Conservation (phyloP, 176 grass and related monocot species). For the Eragrostis nindensis region DNA sequence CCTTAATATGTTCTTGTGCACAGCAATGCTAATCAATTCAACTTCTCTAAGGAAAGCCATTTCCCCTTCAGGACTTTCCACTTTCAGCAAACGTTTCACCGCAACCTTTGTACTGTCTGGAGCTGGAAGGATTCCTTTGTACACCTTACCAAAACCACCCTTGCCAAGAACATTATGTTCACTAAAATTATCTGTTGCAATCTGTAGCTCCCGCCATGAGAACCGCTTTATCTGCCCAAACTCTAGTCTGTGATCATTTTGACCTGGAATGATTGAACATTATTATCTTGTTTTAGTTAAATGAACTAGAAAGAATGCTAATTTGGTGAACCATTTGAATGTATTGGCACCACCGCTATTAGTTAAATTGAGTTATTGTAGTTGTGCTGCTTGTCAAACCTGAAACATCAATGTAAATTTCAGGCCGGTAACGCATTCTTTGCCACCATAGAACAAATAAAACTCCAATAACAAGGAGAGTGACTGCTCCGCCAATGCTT, state of each 20-base stretch:
- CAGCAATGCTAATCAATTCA: conserved; percentile 90
- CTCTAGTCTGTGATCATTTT: conserved; percentile 66
- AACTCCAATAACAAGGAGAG: conserved; percentile 37
- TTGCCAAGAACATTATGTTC: conserved; percentile 79
- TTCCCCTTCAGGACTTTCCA: conserved; percentile 59
- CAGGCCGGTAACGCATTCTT: conserved; percentile 46
- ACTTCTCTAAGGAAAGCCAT: conserved; percentile 80
- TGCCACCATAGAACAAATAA: conserved; percentile 65
- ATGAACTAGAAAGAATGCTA: background rate
- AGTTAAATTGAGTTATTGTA: background rate
- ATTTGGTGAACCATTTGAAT: conserved; percentile 14
- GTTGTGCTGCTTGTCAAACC: conserved; percentile 46
- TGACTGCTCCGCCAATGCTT: conserved; percentile 56
- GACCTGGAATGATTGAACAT: conserved; percentile 51
- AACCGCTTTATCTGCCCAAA: conserved; percentile 93
- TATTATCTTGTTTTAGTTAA: conserved; percentile 15
- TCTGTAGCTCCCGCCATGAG: conserved; percentile 69
- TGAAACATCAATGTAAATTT: conserved; percentile 85
- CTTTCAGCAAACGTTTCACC: conserved; percentile 63
- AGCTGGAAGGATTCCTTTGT: conserved; percentile 73
- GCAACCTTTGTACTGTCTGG: conserved; percentile 60
- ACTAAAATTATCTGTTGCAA: conserved; percentile 78
- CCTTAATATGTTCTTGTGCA: conserved; percentile 85
- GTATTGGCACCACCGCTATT: background rate
- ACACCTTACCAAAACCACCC: conserved; percentile 95